A percentile compares a stretch with the other conserved stretches of the same genome.
Evolutionary conservation across 2,329 filamentous ascomycete species (phyloP).

Genomic region (Colletotrichum limetticola): DNA sequence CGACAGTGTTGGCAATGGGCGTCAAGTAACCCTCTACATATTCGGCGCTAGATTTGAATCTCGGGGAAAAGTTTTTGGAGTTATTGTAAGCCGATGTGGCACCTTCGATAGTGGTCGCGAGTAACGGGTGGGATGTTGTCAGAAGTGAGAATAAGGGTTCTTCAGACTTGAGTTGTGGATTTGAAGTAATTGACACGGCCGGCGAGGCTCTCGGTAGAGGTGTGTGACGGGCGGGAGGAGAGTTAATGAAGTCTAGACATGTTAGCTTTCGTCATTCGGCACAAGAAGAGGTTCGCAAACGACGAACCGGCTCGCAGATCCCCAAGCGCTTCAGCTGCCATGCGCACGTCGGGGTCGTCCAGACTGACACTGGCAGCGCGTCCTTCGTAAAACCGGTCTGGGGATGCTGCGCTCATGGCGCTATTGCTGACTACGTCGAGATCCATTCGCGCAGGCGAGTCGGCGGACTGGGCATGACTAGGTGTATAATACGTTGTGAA

Average conservation of each 20-base stretch:
- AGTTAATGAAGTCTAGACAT: slow-evolving; percentile 72
- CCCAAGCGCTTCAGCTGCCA: slow-evolving; percentile 80
- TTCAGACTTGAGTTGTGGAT: slow-evolving; percentile 47
- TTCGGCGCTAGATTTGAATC: slow-evolving; percentile 89
- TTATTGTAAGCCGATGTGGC: slow-evolving; percentile 87
- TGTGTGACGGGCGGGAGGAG: slow-evolving; percentile 61
- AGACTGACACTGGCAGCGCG: slow-evolving; percentile 65
- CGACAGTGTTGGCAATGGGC: slow-evolving; percentile 87
- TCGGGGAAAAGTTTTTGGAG: slow-evolving; percentile 90
- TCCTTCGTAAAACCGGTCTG: slow-evolving; percentile 56
- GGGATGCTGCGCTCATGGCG: slow-evolving; percentile 54
- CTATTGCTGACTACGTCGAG: slow-evolving; percentile 55
- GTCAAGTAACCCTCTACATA: slow-evolving; percentile 90
- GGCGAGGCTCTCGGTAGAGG: slow-evolving; percentile 51
- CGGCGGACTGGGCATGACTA: slow-evolving; percentile 53
- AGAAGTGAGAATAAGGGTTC: slow-evolving; percentile 89
- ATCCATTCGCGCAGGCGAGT: slow-evolving; percentile 61
- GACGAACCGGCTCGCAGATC: slow-evolving; percentile 77
- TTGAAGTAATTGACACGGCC: slow-evolving; percentile 46
- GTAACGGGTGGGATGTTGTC: slow-evolving; percentile 86
- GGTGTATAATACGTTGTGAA: slow-evolving; percentile 60
- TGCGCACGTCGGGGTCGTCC: slow-evolving; percentile 74
- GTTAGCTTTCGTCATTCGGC: not conserved
- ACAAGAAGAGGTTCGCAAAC: not conserved
- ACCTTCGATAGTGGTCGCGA: slow-evolving; percentile 85